phyloP scores from a whole-genome alignment of 2,329 filamentous ascomycete species.

The Calonectria pauciramosa region DNA sequence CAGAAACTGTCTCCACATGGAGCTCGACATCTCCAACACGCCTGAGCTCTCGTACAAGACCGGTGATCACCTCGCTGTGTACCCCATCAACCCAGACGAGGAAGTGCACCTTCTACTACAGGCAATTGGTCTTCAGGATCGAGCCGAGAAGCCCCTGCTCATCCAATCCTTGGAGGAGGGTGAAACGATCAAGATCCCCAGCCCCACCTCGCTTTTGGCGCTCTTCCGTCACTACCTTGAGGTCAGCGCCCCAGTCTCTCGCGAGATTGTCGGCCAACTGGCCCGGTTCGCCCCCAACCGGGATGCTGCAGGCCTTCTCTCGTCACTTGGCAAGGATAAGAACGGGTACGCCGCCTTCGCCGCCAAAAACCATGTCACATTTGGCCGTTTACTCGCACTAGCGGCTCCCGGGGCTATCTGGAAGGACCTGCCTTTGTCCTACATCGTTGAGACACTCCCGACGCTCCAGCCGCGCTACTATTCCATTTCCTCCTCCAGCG shows the following conservation, averaged over 20 bases:
- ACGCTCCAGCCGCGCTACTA: constrained; percentile 68
- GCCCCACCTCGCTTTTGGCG: constrained; percentile 53
- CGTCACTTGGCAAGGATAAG: constrained; percentile 36
- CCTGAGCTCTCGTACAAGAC: constrained; percentile 53
- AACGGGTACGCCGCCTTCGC: constrained; percentile 36
- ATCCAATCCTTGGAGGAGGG: constrained; percentile 40
- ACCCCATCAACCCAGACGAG: constrained; percentile 54
- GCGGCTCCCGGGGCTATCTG: constrained; percentile 35
- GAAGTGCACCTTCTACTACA: constrained; percentile 50
- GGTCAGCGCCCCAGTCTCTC: constrained; percentile 51
- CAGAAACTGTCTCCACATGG: constrained; percentile 52
- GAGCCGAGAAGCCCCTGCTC: constrained; percentile 41
- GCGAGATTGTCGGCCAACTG: constrained; percentile 54
- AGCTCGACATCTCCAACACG: constrained; percentile 51
- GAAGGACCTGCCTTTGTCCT: constrained; percentile 55
- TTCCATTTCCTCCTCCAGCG: constrained; percentile 70
- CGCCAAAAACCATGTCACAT: constrained; percentile 41
- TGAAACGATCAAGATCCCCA: constrained; percentile 48
- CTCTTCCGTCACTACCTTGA: constrained; percentile 62
- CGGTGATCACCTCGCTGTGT: constrained; percentile 57
- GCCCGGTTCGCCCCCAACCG: constrained; percentile 66
- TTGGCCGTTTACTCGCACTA: constrained; percentile 42
- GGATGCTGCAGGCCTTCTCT: constrained; percentile 50
- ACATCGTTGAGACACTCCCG: constrained; percentile 69
- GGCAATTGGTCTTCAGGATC: constrained; percentile 41